phyloP scores from a whole-genome alignment of 202 grass and related monocot species.

The Dendrocalamus latiflorus region DNA sequence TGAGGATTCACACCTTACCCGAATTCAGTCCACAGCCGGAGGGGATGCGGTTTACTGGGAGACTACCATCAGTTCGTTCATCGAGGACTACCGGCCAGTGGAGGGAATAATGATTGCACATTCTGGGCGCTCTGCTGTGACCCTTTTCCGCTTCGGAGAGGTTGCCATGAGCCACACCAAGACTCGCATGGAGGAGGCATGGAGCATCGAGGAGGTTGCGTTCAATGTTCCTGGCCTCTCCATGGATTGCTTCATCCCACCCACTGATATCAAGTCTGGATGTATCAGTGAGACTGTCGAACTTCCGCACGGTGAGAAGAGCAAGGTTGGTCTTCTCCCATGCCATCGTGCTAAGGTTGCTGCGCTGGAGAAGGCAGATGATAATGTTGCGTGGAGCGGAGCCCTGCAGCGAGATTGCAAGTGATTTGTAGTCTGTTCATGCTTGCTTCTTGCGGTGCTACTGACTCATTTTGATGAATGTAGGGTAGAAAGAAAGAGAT shows the following conservation, averaged over 20 bases:
- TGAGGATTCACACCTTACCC: too few species aligned
- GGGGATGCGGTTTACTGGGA: too few species aligned
- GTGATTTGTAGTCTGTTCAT: slow-evolving; percentile 38
- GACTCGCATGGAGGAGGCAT: too few species aligned
- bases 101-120: too few species aligned
- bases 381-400: slow-evolving; percentile 54
- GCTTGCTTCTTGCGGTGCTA: slow-evolving; percentile 39
- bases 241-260: slow-evolving; percentile 89
- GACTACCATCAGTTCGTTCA: too few species aligned
- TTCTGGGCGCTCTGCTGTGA: too few species aligned
- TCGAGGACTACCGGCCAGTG: too few species aligned
- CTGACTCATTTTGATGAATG: slow-evolving; percentile 64
- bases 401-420: slow-evolving; percentile 46
- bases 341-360: slow-evolving; percentile 73
- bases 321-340: slow-evolving; percentile 38
- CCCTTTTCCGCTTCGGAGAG: too few species aligned
- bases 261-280: slow-evolving; percentile 68
- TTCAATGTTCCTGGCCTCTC: slow-evolving; percentile 77
- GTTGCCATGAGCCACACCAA: too few species aligned
- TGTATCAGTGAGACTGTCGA: slow-evolving; percentile 63
- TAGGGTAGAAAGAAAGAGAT: slow-evolving; percentile 50
- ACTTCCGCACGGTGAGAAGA: slow-evolving; percentile 51
- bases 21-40: too few species aligned
- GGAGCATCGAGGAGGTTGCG: too few species aligned
- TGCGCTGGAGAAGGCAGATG: slow-evolving; percentile 47